Percentiles rank a stretch among this genome's conserved stretches.
Conservation (phyloP, 2,329 filamentous ascomycete species). For the Sporothrix sp. region DNA sequence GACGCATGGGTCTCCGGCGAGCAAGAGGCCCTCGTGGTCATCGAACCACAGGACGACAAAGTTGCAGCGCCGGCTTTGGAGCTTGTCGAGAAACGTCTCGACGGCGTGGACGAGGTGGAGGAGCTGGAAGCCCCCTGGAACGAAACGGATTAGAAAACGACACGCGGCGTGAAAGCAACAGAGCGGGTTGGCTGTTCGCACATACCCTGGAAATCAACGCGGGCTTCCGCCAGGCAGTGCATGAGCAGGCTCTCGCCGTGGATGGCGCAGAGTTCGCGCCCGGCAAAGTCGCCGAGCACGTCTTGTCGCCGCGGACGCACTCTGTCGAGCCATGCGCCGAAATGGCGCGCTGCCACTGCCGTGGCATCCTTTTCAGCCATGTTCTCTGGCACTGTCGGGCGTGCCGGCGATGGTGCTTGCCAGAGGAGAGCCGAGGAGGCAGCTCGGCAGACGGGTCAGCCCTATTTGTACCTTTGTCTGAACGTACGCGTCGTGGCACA, state of each 20-base stretch:
- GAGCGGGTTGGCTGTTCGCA: too few relatives aligned
- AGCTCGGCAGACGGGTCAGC: too few relatives aligned
- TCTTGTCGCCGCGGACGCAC: slow-evolving; percentile 36
- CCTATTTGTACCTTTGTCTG: too few relatives aligned
- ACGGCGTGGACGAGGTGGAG: slow-evolving; percentile 61
- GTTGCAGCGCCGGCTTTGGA: slow-evolving; percentile 54
- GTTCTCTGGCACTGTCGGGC: too few relatives aligned
- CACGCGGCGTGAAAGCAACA: too few relatives aligned
- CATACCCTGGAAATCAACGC: slow-evolving; percentile 52
- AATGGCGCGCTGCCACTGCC: background rate
- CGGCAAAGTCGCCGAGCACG: slow-evolving; percentile 66
- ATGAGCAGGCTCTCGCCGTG: slow-evolving; percentile 65
- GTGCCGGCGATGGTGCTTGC: too few relatives aligned
- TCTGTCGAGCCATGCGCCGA: background rate
- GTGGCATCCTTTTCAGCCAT: background rate
- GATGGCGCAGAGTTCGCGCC: slow-evolving; percentile 61
- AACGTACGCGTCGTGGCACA: too few relatives aligned
- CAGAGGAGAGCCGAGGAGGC: too few relatives aligned
- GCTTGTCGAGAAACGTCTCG: slow-evolving; percentile 52
- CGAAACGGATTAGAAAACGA: background rate
- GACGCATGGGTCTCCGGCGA: background rate
- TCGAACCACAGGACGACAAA: slow-evolving; percentile 65
- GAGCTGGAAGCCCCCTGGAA: slow-evolving; percentile 53
- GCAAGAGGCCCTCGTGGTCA: slow-evolving; percentile 35
- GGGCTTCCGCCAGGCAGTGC: slow-evolving; percentile 50